Conservation (phyloP, 73 alveolate genomes). For the Paramecium caudatum region DNA sequence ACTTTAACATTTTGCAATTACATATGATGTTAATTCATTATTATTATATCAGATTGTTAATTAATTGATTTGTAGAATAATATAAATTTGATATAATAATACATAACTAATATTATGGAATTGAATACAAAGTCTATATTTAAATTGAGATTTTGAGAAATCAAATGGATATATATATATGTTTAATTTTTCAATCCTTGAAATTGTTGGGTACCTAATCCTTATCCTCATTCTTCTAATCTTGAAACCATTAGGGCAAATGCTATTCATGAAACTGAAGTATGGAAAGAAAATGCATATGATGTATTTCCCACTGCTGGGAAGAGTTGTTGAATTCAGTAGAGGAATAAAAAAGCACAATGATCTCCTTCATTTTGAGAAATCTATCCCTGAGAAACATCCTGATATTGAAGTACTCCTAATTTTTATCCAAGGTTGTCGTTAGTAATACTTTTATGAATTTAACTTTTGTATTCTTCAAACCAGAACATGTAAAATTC, state of each 20-base stretch:
- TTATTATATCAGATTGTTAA: no score
- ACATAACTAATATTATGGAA: no score
- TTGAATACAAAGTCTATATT: no score
- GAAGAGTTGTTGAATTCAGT: neutral
- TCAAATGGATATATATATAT: no score
- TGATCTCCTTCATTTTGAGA: conserved; percentile 3
- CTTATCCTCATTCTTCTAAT: neutral
- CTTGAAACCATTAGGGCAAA: conserved; percentile 23
- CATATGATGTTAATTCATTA: no score
- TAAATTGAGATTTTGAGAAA: no score
- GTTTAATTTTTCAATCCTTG: conserved; percentile 21
- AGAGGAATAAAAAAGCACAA: neutral
- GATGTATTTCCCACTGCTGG: conserved; percentile 33
- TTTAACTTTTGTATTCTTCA: neutral
- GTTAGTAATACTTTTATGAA: neutral
- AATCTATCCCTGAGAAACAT: neutral
- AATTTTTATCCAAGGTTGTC: neutral
- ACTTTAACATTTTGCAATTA: no score
- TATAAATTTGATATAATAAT: no score
- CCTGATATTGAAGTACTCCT: neutral
- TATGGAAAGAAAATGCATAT: conserved; percentile 12
- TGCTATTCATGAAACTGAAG: conserved; percentile 9
- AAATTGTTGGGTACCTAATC: neutral
- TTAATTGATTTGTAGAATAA: no score
- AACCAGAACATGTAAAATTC: conserved; percentile 43